Evolutionary conservation across 2,329 filamentous ascomycete species (phyloP).

Genomic region (Thielaviopsis euricoi): DNA sequence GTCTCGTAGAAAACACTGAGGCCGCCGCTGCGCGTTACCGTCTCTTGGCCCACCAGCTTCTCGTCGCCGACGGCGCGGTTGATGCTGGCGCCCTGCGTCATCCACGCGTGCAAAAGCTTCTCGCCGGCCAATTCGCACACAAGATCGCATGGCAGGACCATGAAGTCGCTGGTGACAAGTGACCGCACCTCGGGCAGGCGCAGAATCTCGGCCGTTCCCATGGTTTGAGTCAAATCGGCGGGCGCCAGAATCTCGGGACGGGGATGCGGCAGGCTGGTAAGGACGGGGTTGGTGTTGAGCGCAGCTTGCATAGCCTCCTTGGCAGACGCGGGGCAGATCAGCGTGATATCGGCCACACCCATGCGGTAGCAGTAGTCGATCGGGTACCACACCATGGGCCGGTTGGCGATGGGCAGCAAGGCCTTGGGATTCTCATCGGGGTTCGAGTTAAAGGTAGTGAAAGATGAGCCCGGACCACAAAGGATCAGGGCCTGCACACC

Average conservation of each 20-base stretch:
- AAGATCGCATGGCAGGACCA: conserved; percentile 83
- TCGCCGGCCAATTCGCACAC: conserved; percentile 80
- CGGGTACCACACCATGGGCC: conserved; percentile 82
- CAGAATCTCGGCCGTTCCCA: conserved; percentile 77
- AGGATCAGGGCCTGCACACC: conserved; percentile 72
- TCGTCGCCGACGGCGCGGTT: conserved; percentile 38
- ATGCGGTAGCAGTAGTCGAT: conserved; percentile 73
- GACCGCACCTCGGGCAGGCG: conserved; percentile 65
- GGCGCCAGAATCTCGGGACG: conserved; percentile 65
- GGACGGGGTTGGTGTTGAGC: conserved; percentile 59
- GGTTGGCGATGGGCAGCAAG: conserved; percentile 64
- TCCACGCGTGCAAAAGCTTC: conserved; percentile 76
- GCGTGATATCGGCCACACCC: conserved; percentile 53
- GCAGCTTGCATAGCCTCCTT: conserved; percentile 50
- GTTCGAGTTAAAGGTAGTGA: conserved; percentile 68
- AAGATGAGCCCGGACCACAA: conserved; percentile 66
- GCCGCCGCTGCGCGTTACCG: conserved; percentile 45
- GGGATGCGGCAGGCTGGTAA: conserved; percentile 57
- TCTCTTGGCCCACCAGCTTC: conserved; percentile 22
- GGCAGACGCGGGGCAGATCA: conserved; percentile 49
- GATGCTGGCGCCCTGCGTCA: conserved; percentile 64
- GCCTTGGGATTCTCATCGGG: conserved; percentile 71
- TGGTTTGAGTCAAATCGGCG: conserved; percentile 59
- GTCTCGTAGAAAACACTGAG: conserved; percentile 87
- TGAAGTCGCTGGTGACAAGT: conserved; percentile 70